Base-by-base conservation (phyloP, 192 early-diverging fungal species). In the Coemansia guatemalensis region DNA sequence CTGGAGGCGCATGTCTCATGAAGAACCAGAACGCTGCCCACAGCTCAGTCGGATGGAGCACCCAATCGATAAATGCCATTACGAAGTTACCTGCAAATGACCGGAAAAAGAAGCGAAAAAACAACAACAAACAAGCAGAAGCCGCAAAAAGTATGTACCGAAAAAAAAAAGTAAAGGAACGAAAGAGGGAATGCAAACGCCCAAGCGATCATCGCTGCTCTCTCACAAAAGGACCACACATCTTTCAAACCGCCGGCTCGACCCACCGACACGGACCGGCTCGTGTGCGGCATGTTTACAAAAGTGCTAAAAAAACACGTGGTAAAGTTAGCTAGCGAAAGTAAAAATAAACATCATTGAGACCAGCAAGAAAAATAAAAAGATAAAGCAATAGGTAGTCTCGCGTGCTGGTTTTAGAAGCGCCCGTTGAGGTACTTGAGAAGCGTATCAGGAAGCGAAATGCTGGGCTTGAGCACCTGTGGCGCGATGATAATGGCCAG, bases 11-110 rank as follows among this genome's bases (percentile, higher is more conserved):
- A 26, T 77, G 72, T 18, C 78, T 54, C 71, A 85, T 84, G 22
- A 86, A 88, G 69, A 88, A 89, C 65, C 86, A 81, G 51, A 96
- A 76, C 41, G 95, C 82, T 11, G 95, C 93, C 58, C 81, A 67
- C 29, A 99, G 80, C 83, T 99, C 97, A 8, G 86, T 84, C 7
- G 95, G 97, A 68, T 94, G 89, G 56, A 85, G 73, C 41, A 90
- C 60, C 49, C 92, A 93, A 56, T 84, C 84, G 9, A 90, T 56
- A 59, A 92, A 65, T 32, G 74, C 82, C 82, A 83, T 83, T 63
- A 44, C 39, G 12, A 44, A 12, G 14, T 44, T 44, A 44, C 9
- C 39, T 44, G 9, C 39, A 44, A 44, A 44, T 44, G 6, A 12
- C 35, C 35, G 9, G 35, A 12, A 39, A 39, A 39, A 39, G 3